Conservation (phyloP, 2,329 filamentous ascomycete species). For the Botrytis cinerea region DNA sequence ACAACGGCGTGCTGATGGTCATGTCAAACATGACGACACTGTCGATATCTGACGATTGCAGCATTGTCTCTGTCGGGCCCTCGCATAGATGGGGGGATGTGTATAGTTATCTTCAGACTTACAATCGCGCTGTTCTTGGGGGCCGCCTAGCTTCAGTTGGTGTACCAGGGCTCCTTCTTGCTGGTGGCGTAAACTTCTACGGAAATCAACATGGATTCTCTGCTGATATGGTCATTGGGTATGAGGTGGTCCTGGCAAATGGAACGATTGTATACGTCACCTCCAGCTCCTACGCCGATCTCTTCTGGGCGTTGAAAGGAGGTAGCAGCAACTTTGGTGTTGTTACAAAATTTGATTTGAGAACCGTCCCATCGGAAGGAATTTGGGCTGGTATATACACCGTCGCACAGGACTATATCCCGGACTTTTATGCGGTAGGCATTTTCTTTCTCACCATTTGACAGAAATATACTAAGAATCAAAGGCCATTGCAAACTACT, state of each 20-base stretch:
- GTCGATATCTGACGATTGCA: neutral
- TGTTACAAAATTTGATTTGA: neutral
- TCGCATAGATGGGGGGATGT: neutral
- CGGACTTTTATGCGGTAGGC: neutral
- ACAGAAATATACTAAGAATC: neutral
- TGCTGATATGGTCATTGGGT: neutral
- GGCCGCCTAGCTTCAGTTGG: neutral
- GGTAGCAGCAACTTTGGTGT: neutral
- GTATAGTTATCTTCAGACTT: conserved; percentile 7
- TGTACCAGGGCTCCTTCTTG: neutral
- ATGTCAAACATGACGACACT: neutral
- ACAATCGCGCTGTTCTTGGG: neutral
- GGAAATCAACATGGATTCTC: neutral
- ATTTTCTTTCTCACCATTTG: neutral
- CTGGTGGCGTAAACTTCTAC: neutral
- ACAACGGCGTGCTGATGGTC: neutral
- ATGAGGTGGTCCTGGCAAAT: neutral
- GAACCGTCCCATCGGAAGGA: neutral
- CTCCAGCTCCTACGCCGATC: conserved; percentile 1
- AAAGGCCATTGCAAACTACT: conserved; percentile 2
- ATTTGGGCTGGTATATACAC: conserved; percentile 3
- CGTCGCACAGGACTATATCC: neutral
- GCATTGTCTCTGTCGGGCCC: neutral
- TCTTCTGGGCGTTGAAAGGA: conserved; percentile 1
- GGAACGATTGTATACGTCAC: neutral